Conservation (phyloP, 257 asterid genomes). For the Solanum rostratum region DNA sequence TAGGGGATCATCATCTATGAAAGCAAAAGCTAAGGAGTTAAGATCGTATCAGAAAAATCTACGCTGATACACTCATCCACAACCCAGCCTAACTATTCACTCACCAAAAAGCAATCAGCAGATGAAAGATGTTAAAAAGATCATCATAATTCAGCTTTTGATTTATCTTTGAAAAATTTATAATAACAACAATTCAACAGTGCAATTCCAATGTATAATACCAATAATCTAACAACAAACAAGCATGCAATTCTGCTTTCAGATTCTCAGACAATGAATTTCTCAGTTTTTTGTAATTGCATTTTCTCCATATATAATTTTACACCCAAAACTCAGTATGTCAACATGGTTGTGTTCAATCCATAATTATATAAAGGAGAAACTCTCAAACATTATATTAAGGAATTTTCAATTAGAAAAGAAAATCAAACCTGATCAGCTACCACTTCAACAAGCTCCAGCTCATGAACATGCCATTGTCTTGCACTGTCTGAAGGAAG, state of each 20-base stretch:
- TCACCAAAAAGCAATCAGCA: background rate
- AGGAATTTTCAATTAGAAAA: background rate
- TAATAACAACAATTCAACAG: background rate
- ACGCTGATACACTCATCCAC: background rate
- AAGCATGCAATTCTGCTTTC: background rate
- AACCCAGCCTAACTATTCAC: background rate
- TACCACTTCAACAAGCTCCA: constrained; percentile 98
- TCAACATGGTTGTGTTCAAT: background rate
- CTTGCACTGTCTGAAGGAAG: constrained; percentile 96
- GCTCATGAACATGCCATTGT: constrained; percentile 92
- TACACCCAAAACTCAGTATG: background rate
- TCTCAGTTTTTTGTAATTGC: background rate
- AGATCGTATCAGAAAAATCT: background rate
- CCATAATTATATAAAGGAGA: background rate
- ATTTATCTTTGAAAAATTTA: background rate
- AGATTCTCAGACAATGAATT: background rate
- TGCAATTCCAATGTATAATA: background rate
- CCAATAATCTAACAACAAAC: background rate
- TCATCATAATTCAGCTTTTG: background rate
- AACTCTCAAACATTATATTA: background rate
- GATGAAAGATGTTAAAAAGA: background rate
- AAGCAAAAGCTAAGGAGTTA: background rate
- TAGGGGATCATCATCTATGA: background rate
- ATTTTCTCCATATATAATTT: background rate
- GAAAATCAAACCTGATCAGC: constrained; percentile 77